Base-by-base conservation (phyloP, 768 basidiomycete species). In the Rhodotorula babjevae region DNA sequence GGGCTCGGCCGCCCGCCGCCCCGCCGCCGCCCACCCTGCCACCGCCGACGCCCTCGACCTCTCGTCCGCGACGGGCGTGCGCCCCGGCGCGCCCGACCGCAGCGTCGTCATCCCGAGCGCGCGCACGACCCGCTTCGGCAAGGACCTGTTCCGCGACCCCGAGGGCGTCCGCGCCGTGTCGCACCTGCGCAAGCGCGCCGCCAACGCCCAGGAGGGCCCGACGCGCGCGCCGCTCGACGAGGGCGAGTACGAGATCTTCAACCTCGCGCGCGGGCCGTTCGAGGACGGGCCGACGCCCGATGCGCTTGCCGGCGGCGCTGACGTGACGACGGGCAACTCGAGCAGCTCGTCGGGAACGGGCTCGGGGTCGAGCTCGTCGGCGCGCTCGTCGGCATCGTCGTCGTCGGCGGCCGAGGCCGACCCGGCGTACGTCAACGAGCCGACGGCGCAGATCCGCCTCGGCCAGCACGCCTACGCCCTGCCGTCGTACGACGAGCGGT, bases 111-210 rank as follows among this genome's bases (percentile, higher is more conserved):
- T 72, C n/a, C 74, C 74, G 31, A 47, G 52, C 8, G 74, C 74
- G 56, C 53, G 70, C 42, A 70, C 71, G 65, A 76, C 74, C 12
- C 46, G 65, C 59, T 73, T 73, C 40, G 75, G 75, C 15, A 76
- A 76, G 67, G 75, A 73, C 49, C 59, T 76, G 7, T 76, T 71
- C 65, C 62, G 75, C 23, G 75, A 76, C 58, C 75, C 75, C 18
- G 59, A 36, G 50, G 72, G 72, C 46, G 69, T 73, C 9, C 64
- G 46, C 27, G 71, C 69, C 6, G 69, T 73, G 2, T 47, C 55
- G 31, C 53, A 73, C 33, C 50, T 68, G 7, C 25, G 64, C 21
- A 72, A 69, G 61, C 31, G 67, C 14, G 60, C 65, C 25, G 50
- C 61, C 21, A 70, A 71, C 14, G 67, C 66, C 33, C 69, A 71